These are phyloP conservation scores for Pisolithus sp. DNA, from an alignment of 768 basidiomycete genomes.

Conservation along the genomic window DNA sequence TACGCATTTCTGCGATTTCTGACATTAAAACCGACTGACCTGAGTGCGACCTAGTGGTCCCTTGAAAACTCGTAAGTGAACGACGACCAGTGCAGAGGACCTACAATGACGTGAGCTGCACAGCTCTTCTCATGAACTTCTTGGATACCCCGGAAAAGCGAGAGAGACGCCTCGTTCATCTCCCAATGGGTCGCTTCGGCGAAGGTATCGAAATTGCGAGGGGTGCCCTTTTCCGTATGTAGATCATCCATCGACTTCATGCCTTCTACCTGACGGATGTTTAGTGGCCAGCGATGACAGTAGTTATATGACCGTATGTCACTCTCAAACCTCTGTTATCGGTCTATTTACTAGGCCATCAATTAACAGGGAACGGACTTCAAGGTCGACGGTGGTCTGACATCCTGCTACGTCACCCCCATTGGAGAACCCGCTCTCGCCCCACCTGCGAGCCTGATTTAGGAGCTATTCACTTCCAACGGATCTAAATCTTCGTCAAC, in stretches of 20 bases:
- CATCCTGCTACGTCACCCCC: conserved; percentile 89
- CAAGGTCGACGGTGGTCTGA: conserved; percentile 91
- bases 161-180: conserved; percentile 80
- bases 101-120: neutral
- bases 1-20: conserved; percentile 35
- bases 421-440: conserved; percentile 66
- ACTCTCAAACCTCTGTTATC: neutral
- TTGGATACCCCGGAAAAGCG: conserved; percentile 94
- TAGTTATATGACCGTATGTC: conserved; percentile 86
- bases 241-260: conserved; percentile 1
- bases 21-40: neutral
- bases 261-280: neutral
- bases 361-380: conserved; percentile 74
- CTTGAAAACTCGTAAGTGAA: conserved; percentile 78
- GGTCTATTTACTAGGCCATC: conserved; percentile 3
- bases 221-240: conserved; percentile 87
- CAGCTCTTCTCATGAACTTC: conserved; percentile 97
- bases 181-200: conserved; percentile 96
- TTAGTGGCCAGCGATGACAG: conserved; percentile 90
- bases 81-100: neutral
- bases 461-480: neutral
- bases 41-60: conserved; percentile 58
- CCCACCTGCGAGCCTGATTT: conserved; percentile 64
- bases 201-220: conserved; percentile 94
- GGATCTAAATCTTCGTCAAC: neutral